Conservation (phyloP, 352 stramenopile genomes). For the Globisporangium okanoganense region DNA sequence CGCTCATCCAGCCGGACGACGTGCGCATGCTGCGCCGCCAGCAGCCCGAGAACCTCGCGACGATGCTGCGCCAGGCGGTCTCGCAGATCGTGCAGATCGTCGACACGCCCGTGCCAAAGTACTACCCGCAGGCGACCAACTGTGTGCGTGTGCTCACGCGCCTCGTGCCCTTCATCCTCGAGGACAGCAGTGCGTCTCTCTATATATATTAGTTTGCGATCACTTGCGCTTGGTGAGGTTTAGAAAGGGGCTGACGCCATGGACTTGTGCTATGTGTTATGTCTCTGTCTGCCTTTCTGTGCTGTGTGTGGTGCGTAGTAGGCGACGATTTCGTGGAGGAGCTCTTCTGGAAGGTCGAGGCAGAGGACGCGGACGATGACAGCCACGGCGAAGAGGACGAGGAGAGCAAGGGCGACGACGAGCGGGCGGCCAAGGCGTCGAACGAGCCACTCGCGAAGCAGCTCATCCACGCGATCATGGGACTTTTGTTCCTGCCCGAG, state of each 20-base stretch:
- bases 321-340: conserved; percentile 79
- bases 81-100: conserved; percentile 85
- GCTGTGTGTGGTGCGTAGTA: background rate
- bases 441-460: conserved; percentile 57
- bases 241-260: background rate
- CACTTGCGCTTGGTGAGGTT: background rate
- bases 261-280: background rate
- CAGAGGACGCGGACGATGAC: conserved; percentile 13
- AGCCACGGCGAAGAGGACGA: conserved; percentile 35
- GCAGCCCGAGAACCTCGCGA: conserved; percentile 76
- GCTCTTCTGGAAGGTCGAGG: conserved; percentile 70
- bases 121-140: conserved; percentile 85
- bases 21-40: conserved; percentile 86
- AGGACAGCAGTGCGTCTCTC: conserved; percentile 53
- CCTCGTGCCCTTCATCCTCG: conserved; percentile 83
- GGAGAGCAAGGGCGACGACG: conserved; percentile 30
- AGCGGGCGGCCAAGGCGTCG: background rate
- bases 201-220: background rate
- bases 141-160: conserved; percentile 81
- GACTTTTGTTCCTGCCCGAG: conserved; percentile 80
- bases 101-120: conserved; percentile 84
- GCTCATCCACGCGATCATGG: conserved; percentile 85
- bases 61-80: conserved; percentile 78
- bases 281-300: background rate
- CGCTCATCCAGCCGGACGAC: conserved; percentile 86